Evolutionary conservation across 2,329 filamentous ascomycete genomes (phyloP).

Genomic region (Ophiocordyceps camponoti-leonardi): DNA sequence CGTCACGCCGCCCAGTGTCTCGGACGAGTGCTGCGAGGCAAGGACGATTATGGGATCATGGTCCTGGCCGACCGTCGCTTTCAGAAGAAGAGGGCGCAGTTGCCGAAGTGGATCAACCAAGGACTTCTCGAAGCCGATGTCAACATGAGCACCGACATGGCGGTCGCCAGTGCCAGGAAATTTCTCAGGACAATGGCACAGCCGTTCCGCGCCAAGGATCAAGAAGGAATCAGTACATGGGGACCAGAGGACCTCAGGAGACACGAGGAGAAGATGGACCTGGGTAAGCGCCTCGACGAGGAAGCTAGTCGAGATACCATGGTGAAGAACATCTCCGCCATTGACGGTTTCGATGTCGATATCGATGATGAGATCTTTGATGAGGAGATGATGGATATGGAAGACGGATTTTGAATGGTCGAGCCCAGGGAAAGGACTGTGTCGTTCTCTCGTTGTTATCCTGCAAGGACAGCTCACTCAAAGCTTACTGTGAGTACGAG

Average conservation of each 20-base stretch:
- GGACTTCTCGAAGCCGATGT: constrained; percentile 70
- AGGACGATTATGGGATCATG: constrained; percentile 99
- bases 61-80: constrained; percentile 89
- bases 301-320: constrained; percentile 16
- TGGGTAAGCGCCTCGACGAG: constrained; percentile 48
- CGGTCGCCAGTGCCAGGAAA: constrained; percentile 70
- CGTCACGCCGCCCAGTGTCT: constrained; percentile 95
- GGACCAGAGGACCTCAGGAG: constrained; percentile 58
- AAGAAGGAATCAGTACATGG: constrained; percentile 91
- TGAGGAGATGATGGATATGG: constrained; percentile 37
- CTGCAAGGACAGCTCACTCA: too few relatives aligned
- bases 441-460: too few relatives aligned
- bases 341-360: constrained; percentile 31
- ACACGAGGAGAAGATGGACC: constrained; percentile 60
- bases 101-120: constrained; percentile 94
- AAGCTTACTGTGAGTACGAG: too few relatives aligned
- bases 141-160: constrained; percentile 91
- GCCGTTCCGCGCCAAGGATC: constrained; percentile 65
- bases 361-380: constrained; percentile 36
- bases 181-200: constrained; percentile 88
- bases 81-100: constrained; percentile 73
- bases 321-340: constrained; percentile 3
- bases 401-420: constrained; percentile 16
- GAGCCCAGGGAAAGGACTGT: too few relatives aligned
- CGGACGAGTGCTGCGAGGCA: constrained; percentile 83